These are phyloP conservation scores for Arthroderma sp. DNA, from an alignment of 2,329 filamentous ascomycete species.

Conservation along the genomic window DNA sequence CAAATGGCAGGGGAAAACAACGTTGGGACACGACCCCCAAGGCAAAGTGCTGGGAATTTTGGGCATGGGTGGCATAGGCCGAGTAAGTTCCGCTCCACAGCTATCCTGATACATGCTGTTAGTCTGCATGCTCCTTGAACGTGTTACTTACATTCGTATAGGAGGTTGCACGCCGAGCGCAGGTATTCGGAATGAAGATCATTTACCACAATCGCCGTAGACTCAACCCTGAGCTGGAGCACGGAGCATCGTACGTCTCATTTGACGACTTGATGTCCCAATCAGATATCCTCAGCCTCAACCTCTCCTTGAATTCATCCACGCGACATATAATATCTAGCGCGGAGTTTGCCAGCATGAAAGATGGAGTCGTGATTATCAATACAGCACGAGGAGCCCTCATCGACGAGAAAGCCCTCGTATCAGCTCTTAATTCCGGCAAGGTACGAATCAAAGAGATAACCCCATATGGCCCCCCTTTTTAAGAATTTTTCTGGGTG, in stretches of 20 bases:
- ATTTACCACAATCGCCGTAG: slow-evolving; percentile 34
- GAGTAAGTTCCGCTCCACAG: slow-evolving; percentile 19
- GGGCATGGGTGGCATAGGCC: slow-evolving; percentile 36
- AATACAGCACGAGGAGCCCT: slow-evolving; percentile 23
- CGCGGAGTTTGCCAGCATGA: slow-evolving; percentile 29
- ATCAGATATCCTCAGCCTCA: slow-evolving; percentile 34
- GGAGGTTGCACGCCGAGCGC: slow-evolving; percentile 34
- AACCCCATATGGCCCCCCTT: not conserved
- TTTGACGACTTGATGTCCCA: slow-evolving; percentile 35
- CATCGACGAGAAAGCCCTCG: slow-evolving; percentile 34
- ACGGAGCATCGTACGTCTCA: slow-evolving; percentile 30
- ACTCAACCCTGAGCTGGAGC: slow-evolving; percentile 29
- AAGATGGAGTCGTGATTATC: slow-evolving; percentile 23
- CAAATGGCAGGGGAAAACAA: slow-evolving; percentile 29
- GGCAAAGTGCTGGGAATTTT: slow-evolving; percentile 34
- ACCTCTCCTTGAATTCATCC: slow-evolving; percentile 31
- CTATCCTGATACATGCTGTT: no score
- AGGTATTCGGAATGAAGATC: slow-evolving; percentile 35
- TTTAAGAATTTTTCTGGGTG: not conserved
- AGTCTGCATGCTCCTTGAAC: not conserved
- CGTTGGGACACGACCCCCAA: slow-evolving; percentile 32
- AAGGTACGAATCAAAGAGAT: slow-evolving; percentile 20
- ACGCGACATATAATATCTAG: slow-evolving; percentile 35
- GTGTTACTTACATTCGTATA: slow-evolving; percentile 9
- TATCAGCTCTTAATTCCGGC: slow-evolving; percentile 30